These are phyloP conservation scores for Auricularia sp. DNA, from an alignment of 768 basidiomycete species.

Conservation along the genomic window DNA sequence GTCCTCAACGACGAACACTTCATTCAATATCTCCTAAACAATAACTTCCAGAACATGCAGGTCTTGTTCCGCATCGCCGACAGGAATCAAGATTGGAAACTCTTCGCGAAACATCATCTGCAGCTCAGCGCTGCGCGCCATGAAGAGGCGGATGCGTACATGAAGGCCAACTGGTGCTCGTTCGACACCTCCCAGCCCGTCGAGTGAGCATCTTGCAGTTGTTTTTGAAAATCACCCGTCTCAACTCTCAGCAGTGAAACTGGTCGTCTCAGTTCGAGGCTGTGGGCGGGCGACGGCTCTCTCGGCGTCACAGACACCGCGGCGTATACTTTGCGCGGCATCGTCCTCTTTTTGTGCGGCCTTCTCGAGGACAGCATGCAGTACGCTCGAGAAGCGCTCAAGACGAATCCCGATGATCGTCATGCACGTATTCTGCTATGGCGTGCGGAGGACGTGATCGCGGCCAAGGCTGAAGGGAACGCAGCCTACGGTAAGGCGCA, in stretches of 20 bases:
- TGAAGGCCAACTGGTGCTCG: not conserved
- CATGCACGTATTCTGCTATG: slow-evolving; percentile 61
- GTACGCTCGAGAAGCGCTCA: slow-evolving; percentile 61
- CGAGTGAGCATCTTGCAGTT: not conserved
- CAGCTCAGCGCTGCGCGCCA: not conserved
- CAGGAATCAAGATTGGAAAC: not conserved
- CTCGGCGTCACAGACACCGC: not conserved
- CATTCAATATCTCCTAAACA: not conserved
- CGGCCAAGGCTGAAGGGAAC: slow-evolving; percentile 80
- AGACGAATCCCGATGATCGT: slow-evolving; percentile 68
- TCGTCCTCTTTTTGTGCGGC: slow-evolving; percentile 65
- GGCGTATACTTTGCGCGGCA: slow-evolving; percentile 44
- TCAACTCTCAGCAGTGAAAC: not conserved
- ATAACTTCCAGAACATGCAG: not conserved
- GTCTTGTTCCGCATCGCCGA: not conserved
- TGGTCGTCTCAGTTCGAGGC: not conserved
- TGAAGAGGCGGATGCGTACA: not conserved
- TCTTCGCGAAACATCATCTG: not conserved
- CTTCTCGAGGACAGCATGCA: slow-evolving; percentile 62
- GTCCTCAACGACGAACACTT: not conserved
- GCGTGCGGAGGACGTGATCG: slow-evolving; percentile 74
- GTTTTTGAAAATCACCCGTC: not conserved
- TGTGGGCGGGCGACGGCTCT: not conserved
- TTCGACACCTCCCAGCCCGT: not conserved
- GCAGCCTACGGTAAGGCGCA: slow-evolving; percentile 53